These are phyloP conservation scores for Termitomyces sp. DNA, from an alignment of 768 basidiomycete species.

Conservation along the genomic window DNA sequence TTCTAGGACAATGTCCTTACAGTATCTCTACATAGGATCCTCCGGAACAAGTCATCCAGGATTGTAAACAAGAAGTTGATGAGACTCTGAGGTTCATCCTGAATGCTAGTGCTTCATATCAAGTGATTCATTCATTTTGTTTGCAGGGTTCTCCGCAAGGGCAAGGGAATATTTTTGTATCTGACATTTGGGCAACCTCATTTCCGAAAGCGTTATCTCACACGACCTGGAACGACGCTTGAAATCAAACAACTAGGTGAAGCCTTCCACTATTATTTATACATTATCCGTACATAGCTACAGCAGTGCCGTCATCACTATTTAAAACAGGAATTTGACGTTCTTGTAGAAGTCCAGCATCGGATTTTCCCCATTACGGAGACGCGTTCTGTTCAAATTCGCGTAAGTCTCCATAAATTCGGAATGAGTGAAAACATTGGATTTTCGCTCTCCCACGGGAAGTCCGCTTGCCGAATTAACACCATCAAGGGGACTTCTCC, in stretches of 20 bases:
- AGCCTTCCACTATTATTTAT: constrained; percentile 77
- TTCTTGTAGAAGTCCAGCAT: constrained; percentile 89
- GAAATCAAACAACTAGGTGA: constrained; percentile 74
- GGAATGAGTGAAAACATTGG: constrained; percentile 80
- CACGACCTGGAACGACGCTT: constrained; percentile 50
- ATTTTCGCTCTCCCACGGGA: constrained; percentile 78
- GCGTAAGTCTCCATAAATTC: constrained; percentile 89
- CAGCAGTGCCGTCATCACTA: not conserved
- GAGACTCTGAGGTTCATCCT: constrained; percentile 62
- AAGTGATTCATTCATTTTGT: not conserved
- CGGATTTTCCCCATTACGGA: constrained; percentile 84
- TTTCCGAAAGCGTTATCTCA: constrained; percentile 71
- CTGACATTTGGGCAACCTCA: constrained; percentile 90
- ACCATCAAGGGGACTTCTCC: constrained; percentile 67
- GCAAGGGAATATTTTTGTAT: constrained; percentile 66
- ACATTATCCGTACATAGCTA: constrained; percentile 49
- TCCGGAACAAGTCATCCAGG: constrained; percentile 61
- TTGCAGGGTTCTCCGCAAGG: constrained; percentile 57
- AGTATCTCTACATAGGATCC: constrained; percentile 63
- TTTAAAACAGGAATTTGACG: constrained; percentile 86
- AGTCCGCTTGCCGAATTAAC: constrained; percentile 71
- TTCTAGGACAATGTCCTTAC: not conserved
- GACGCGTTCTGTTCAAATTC: constrained; percentile 63
- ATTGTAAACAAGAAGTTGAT: constrained; percentile 74
- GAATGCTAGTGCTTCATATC: not conserved